A percentile compares a stretch with the other conserved stretches of the same genome.
Evolutionary conservation across 352 stramenopile genomes (phyloP).

Genomic region (Globisporangium spiculum): DNA sequence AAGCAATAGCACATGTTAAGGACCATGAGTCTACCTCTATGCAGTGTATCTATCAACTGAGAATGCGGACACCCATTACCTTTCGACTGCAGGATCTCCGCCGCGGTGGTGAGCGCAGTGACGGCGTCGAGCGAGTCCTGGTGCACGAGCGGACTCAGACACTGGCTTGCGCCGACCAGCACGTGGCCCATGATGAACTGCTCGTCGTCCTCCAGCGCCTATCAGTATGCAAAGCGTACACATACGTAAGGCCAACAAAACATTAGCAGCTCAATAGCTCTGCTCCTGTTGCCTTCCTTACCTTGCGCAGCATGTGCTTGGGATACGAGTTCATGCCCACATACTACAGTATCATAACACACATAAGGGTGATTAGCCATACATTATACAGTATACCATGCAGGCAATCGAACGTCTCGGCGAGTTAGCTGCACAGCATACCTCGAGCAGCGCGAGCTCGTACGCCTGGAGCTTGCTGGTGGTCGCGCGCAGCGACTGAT

Average conservation of each 20-base stretch:
- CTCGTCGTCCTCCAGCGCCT: slow-evolving; percentile 54
- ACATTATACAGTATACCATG: background rate
- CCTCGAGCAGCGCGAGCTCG: slow-evolving; percentile 64
- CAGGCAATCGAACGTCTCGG: background rate
- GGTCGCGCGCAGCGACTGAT: slow-evolving; percentile 48
- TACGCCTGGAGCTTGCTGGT: slow-evolving; percentile 74
- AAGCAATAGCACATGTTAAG: background rate
- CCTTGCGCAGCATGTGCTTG: slow-evolving; percentile 69
- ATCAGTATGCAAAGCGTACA: background rate
- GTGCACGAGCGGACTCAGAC: slow-evolving; percentile 57
- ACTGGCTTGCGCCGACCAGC: slow-evolving; percentile 75
- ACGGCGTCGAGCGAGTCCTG: slow-evolving; percentile 60
- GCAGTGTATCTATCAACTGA: background rate
- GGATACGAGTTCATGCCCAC: slow-evolving; percentile 78
- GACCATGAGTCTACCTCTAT: background rate
- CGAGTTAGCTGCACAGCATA: slow-evolving; percentile 18
- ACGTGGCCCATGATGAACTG: slow-evolving; percentile 83
- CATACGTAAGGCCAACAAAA: background rate
- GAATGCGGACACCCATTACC: slow-evolving; percentile 17
- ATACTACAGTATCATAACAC: slow-evolving; percentile 34
- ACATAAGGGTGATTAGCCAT: background rate
- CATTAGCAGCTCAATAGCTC: background rate
- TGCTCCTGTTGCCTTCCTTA: slow-evolving; percentile 4
- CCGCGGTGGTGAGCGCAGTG: slow-evolving; percentile 26
- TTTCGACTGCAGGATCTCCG: slow-evolving; percentile 34